A percentile compares a stretch with the other conserved stretches of the same genome.
Conservation (phyloP, 139 green algal species). For the Chlamydomonas incerta region DNA sequence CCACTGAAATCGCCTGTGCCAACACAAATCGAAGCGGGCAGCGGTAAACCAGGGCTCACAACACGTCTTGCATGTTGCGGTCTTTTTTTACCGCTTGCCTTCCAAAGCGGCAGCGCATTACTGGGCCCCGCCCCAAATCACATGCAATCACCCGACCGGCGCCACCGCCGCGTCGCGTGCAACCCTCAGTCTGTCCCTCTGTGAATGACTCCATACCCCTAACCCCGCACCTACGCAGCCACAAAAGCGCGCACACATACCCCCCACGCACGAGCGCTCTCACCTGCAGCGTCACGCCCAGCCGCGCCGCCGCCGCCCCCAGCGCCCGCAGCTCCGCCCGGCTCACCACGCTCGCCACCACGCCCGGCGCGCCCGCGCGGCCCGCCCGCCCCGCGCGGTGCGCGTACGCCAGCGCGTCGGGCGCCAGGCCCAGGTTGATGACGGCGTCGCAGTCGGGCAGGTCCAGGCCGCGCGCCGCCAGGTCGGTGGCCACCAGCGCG, state of each 20-base stretch:
- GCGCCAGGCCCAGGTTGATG: constrained; percentile 53
- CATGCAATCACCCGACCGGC: too few relatives aligned
- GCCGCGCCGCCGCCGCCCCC: constrained; percentile 61
- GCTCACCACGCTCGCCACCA: constrained; percentile 77
- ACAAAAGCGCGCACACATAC: not conserved
- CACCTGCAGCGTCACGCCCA: constrained; percentile 73
- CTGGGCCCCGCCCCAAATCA: too few relatives aligned
- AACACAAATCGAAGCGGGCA: too few relatives aligned
- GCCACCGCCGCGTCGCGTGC: too few relatives aligned
- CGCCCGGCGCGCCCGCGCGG: constrained; percentile 75
- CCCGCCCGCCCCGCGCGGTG: constrained; percentile 85
- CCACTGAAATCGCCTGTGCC: not conserved
- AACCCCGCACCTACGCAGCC: too few relatives aligned
- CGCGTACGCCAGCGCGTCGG: constrained; percentile 3
- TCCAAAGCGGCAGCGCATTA: too few relatives aligned
- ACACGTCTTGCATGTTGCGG: too few relatives aligned
- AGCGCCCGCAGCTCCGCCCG: constrained; percentile 77
- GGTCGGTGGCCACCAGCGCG: constrained; percentile 87
- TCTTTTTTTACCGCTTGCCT: too few relatives aligned
- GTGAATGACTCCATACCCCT: too few relatives aligned
- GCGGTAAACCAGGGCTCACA: too few relatives aligned
- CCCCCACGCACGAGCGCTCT: not conserved
- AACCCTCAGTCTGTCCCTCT: too few relatives aligned
- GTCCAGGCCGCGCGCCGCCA: constrained; percentile 93
- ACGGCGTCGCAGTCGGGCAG: constrained; percentile 88